Base-by-base conservation (phyloP, 345 rosid species). In the Combretum micranthum region DNA sequence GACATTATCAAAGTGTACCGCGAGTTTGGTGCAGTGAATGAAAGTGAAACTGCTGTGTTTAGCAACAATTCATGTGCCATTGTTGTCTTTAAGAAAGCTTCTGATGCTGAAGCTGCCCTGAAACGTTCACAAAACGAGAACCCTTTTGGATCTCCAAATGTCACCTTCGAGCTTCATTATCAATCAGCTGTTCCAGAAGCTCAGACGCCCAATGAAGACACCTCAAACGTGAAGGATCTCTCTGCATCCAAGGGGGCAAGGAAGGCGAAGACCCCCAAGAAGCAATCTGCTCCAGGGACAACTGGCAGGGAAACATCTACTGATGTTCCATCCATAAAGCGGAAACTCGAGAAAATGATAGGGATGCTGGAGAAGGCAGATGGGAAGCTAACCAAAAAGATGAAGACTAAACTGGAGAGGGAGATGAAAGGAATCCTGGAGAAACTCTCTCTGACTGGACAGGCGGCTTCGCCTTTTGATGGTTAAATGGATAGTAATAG, bases 61-160 rank as follows among this genome's bases (percentile, higher is more conserved):
- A 16, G 66, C 57, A 47, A 57, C 57, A 78, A 76, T 60, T 59
- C 50, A 23, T 69, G 74, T 47, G 96, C 81, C 3, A 68, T 68
- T 15, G 70, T 87, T 11, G 80, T 80, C 39, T 90, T 87, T 62
- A 43, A 65, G 48, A 75, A 58, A 47, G 60, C 60, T 44, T 64
- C 78, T 13, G 89, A 82, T 44, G 98, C 91, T 5, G 83, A 82
- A 58, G 73, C 70, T 32, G 98, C 98, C 50, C 79, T 82, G 43
- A 83, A 73, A 18, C 60, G 69, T 22, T 83, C 90, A 44, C 83
- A 57, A 39, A 59, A 32, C 15, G 69, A 52, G 57, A 73, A 75
- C 59, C 91, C 84, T 3, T 80, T 85, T 57, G 76, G 63, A 64
- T 39, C 70, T 23, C 55, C 79, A 46, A 70, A 44, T 42, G 82